Evolutionary conservation across 73 alveolate genomes (phyloP).

Genomic region (Tetrahymena borealis): DNA sequence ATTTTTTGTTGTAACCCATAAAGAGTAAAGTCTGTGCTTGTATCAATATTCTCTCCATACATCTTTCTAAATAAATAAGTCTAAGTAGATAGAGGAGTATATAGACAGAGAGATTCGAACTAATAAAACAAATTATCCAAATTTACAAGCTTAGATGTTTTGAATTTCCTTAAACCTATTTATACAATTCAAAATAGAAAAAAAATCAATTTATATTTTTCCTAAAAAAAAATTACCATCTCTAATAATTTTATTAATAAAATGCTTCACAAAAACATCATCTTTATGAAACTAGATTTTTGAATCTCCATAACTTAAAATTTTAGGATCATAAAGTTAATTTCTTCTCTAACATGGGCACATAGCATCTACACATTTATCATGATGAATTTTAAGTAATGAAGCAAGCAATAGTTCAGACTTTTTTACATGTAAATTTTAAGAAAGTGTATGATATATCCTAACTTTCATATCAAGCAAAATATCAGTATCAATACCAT

Average conservation of each 20-base stretch:
- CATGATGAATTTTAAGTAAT: slow-evolving; percentile 26
- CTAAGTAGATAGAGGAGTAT: slow-evolving; percentile 17
- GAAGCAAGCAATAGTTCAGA: slow-evolving; percentile 31
- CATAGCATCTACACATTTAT: slow-evolving; percentile 8
- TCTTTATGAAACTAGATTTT: slow-evolving; percentile 31
- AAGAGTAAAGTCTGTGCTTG: slow-evolving; percentile 11
- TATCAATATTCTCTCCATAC: slow-evolving; percentile 20
- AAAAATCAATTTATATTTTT: too few species aligned
- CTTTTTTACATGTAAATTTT: slow-evolving; percentile 4
- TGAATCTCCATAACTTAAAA: neutral
- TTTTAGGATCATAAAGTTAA: slow-evolving; percentile 18
- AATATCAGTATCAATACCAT: slow-evolving; percentile 19
- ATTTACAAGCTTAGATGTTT: slow-evolving; percentile 10
- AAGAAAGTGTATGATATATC: slow-evolving; percentile 14
- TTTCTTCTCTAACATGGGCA: slow-evolving; percentile 36
- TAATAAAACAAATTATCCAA: slow-evolving; percentile 18
- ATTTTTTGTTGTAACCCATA: slow-evolving; percentile 13
- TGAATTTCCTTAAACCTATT: slow-evolving; percentile 15
- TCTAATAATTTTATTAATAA: slow-evolving; percentile 22
- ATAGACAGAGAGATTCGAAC: slow-evolving; percentile 24
- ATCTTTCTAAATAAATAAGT: neutral
- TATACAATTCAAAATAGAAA: too few species aligned
- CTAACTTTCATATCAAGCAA: slow-evolving; percentile 33
- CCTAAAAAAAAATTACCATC: slow-evolving; percentile 24
- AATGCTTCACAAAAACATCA: slow-evolving; percentile 31